phyloP scores from a whole-genome alignment of 148 eudicot genomes.

The Dysphania ambrosioides region DNA sequence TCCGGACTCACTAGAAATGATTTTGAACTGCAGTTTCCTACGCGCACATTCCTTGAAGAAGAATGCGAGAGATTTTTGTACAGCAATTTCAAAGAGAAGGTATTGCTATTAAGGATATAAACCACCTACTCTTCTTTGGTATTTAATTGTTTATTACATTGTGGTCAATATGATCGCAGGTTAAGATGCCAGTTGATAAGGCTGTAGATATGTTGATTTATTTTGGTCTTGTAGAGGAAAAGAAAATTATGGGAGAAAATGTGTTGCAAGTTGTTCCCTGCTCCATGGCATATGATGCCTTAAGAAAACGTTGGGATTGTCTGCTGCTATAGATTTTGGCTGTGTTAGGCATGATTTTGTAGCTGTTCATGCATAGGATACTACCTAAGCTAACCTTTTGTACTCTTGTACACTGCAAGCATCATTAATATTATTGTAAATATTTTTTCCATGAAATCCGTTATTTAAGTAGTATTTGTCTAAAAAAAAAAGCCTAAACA shows the following conservation, averaged over 20 bases:
- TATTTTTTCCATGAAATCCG: no score
- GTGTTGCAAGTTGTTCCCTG: slow-evolving; percentile 50
- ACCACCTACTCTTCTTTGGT: not conserved
- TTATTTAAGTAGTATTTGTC: no score
- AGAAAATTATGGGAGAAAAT: slow-evolving; percentile 27
- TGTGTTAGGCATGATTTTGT: not conserved
- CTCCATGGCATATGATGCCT: slow-evolving; percentile 45
- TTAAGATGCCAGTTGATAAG: slow-evolving; percentile 77
- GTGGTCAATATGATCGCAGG: slow-evolving; percentile 35
- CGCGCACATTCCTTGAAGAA: slow-evolving; percentile 46
- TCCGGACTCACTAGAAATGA: slow-evolving; percentile 9
- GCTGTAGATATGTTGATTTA: slow-evolving; percentile 57
- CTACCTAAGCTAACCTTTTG: not conserved
- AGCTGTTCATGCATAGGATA: not conserved
- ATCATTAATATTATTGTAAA: no score
- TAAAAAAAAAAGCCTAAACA: no score
- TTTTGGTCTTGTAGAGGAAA: slow-evolving; percentile 61
- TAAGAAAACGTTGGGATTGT: slow-evolving; percentile 64
- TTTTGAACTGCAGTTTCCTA: slow-evolving; percentile 42
- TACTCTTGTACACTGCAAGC: not conserved
- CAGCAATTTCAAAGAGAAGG: slow-evolving; percentile 59
- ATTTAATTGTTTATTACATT: not conserved
- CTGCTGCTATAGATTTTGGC: slow-evolving; percentile 27
- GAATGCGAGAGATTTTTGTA: slow-evolving; percentile 75
- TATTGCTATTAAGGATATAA: slow-evolving; percentile 21